Evolutionary conservation across 2,329 filamentous ascomycete species (phyloP), one percentile per base, ranked within the genome.

Genomic region (Fusarium continuum): DNA sequence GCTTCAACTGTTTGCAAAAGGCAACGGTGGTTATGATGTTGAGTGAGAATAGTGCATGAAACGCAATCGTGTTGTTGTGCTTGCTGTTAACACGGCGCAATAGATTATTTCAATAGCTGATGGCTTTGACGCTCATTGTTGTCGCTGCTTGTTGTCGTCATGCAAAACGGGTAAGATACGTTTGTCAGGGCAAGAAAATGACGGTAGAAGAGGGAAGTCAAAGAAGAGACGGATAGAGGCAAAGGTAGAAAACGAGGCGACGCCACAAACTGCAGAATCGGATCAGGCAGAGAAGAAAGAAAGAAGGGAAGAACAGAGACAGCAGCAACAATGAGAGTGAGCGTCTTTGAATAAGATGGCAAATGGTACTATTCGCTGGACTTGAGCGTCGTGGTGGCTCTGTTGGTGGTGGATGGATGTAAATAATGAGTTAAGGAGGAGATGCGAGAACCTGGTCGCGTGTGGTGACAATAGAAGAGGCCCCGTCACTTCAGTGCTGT

Each of bases 351-450:
- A 34, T 54, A 60, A 61, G 38, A 48, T 39, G 36, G 25, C 22
- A 34, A 55, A 19, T 20, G 26, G 34, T 25, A 16, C 16, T 29
- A 48, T 32, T 32, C 45, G 35, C 28, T 23, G 46, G 47, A 36
- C 35, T 48, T 44, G 41, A 59, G 39, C 39, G 38, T 54, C 36
- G 41, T 49, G 34, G 43, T 49, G 39, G 28, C 36, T 23, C 59
- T 49, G 50, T 16, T 51, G 36, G 47, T 34, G 16, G 26, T 36
- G 31, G 43, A 29, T 51, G 56, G 56, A 65, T 65, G 62, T 64
- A 66, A 66, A 67, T 67, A 67, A 65, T 64, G 56, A 59, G 55
- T 60, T 56, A 59, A 65, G 63, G 63, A 65, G 62, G 62, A 67
- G 63, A 64, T 60, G 63, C 35, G 52, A 59, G 58, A 61, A 53